These are phyloP conservation scores for Naganishia antarctica DNA, from an alignment of 768 basidiomycete species.

Conservation along the genomic window DNA sequence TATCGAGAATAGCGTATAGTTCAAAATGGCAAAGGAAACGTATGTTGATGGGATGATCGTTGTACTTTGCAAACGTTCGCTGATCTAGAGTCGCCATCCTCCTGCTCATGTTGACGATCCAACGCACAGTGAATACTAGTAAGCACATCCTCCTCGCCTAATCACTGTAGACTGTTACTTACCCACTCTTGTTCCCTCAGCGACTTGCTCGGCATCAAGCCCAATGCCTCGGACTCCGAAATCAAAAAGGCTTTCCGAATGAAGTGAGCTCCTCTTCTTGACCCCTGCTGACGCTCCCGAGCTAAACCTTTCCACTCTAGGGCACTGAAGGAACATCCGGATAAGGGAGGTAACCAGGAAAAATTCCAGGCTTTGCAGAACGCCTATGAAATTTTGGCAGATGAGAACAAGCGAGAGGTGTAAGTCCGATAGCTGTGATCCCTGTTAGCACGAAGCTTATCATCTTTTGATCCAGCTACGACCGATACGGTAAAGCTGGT, in stretches of 20 bases:
- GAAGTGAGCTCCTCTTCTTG: slow-evolving; percentile 45
- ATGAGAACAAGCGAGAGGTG: slow-evolving; percentile 66
- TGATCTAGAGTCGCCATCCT: not conserved
- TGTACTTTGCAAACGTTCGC: not conserved
- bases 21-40: slow-evolving; percentile 44
- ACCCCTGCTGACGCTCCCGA: too few relatives aligned
- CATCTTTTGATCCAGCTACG: slow-evolving; percentile 55
- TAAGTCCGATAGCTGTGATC: slow-evolving; percentile 29
- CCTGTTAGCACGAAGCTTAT: slow-evolving; percentile 16
- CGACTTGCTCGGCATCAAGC: slow-evolving; percentile 80
- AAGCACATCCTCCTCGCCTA: slow-evolving; percentile 15
- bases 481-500: slow-evolving; percentile 93
- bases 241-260: slow-evolving; percentile 75
- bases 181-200: slow-evolving; percentile 11
- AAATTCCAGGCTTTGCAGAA: slow-evolving; percentile 88
- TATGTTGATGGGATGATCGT: slow-evolving; percentile 25
- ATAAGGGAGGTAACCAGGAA: slow-evolving; percentile 71
- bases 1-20: not conserved
- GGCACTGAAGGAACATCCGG: slow-evolving; percentile 94
- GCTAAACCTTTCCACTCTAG: slow-evolving; percentile 27
- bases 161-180: not conserved
- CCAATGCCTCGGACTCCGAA: slow-evolving; percentile 69
- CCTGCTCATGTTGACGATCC: not conserved
- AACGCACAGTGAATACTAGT: slow-evolving; percentile 45
- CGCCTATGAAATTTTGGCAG: slow-evolving; percentile 51